A percentile compares a stretch with the other conserved stretches of the same genome.
Evolutionary conservation across 2,329 filamentous ascomycete genomes (phyloP).

Genomic region (Aspergillus sp.): DNA sequence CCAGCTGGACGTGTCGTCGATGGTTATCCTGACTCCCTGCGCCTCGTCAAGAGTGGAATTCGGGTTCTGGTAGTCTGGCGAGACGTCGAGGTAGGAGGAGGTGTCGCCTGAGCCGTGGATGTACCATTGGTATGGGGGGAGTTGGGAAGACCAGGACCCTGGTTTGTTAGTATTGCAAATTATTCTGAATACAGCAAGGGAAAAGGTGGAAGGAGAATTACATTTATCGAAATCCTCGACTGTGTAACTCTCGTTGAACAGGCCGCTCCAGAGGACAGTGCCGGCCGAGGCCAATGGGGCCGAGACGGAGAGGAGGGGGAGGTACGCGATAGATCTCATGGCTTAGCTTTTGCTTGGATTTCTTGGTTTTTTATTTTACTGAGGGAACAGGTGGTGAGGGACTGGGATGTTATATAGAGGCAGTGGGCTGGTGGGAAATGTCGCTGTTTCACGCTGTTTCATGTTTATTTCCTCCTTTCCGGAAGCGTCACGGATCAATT

Average conservation of each 20-base stretch:
- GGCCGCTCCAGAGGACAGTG: conserved; percentile 27
- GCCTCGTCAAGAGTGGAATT: conserved; percentile 56
- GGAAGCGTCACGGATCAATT: background rate
- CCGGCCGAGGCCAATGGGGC: conserved; percentile 19
- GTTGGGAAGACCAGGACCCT: conserved; percentile 67
- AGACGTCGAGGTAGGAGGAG: conserved; percentile 61
- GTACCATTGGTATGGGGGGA: conserved; percentile 73
- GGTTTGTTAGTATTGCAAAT: background rate
- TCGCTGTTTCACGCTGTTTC: background rate
- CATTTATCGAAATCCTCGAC: conserved; percentile 27
- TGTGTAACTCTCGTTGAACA: conserved; percentile 25
- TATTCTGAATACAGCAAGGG: too few relatives aligned
- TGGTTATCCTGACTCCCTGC: conserved; percentile 68
- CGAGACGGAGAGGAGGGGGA: conserved; percentile 1
- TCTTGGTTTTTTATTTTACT: too few relatives aligned
- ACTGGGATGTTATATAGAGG: background rate
- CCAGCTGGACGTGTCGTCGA: conserved; percentile 61
- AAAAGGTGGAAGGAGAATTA: conserved; percentile 1
- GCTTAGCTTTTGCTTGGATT: background rate
- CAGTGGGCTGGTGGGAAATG: background rate
- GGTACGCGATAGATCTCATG: conserved; percentile 16
- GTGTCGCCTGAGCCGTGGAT: conserved; percentile 62
- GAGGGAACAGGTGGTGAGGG: background rate
- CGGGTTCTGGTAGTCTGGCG: conserved; percentile 63
- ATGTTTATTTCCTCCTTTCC: background rate